These are phyloP conservation scores for Scutellaria baicalensis DNA, from an alignment of 257 asterid species.

Conservation along the genomic window DNA sequence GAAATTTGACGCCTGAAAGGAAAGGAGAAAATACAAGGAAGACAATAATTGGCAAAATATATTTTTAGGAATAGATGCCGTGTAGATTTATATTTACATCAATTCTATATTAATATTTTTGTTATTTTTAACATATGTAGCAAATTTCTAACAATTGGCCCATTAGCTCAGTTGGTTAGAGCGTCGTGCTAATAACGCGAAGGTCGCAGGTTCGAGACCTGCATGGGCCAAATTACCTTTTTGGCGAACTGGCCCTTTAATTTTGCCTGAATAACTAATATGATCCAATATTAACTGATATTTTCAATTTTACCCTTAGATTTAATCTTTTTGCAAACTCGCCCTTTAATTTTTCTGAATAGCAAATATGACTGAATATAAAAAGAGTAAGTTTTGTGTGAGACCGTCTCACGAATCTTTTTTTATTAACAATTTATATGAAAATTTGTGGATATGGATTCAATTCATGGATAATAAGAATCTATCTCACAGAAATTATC, in stretches of 20 bases:
- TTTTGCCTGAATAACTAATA: neutral
- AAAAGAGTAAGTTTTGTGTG: neutral
- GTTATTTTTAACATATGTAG: no score
- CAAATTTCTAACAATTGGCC: slow-evolving; percentile 8
- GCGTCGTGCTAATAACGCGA: slow-evolving; percentile 60
- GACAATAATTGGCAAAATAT: neutral
- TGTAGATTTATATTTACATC: neutral
- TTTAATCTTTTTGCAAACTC: neutral
- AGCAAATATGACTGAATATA: neutral
- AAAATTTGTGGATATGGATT: no score
- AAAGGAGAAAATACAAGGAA: neutral
- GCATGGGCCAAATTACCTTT: slow-evolving; percentile 17
- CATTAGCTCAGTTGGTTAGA: slow-evolving; percentile 64
- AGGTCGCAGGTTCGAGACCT: slow-evolving; percentile 53
- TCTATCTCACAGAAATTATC: no score
- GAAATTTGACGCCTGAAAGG: slow-evolving; percentile 2
- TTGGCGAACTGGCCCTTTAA: neutral
- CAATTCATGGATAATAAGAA: no score
- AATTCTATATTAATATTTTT: no score
- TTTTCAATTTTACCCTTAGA: no score
- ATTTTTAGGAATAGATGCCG: slow-evolving; percentile 2
- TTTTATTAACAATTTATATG: no score
- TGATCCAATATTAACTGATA: neutral
- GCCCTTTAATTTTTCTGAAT: neutral
- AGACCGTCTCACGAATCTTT: no score